Evolutionary conservation across 805 yeast species (phyloP).

Genomic region (Yamadazyma sp.): DNA sequence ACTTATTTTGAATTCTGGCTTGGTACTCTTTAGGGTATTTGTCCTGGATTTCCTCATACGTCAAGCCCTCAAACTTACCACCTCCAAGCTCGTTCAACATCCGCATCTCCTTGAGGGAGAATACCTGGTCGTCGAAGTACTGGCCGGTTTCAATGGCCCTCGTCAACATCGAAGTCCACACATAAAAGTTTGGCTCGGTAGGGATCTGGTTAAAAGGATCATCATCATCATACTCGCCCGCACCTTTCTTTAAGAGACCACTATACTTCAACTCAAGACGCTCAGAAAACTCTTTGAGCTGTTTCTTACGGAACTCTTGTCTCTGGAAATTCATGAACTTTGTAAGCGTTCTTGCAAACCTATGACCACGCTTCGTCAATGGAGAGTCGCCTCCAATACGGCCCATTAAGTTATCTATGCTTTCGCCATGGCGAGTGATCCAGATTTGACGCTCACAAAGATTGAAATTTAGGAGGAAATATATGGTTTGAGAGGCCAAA

Average conservation of each 20-base stretch:
- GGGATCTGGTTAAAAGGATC: slow-evolving; percentile 27
- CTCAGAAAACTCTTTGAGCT: slow-evolving; percentile 53
- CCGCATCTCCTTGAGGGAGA: slow-evolving; percentile 81
- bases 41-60: slow-evolving; percentile 79
- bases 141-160: slow-evolving; percentile 79
- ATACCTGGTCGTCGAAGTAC: slow-evolving; percentile 69
- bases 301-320: slow-evolving; percentile 62
- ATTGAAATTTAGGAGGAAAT: slow-evolving; percentile 85
- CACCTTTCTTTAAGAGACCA: slow-evolving; percentile 9
- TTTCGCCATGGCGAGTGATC: slow-evolving; percentile 95
- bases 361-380: slow-evolving; percentile 74
- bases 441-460: slow-evolving; percentile 87
- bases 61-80: slow-evolving; percentile 89
- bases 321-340: slow-evolving; percentile 73
- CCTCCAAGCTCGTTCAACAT: slow-evolving; percentile 94
- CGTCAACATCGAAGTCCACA: slow-evolving; percentile 87
- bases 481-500: slow-evolving; percentile 89
- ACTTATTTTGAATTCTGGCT: slow-evolving; percentile 71
- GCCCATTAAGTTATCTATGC: slow-evolving; percentile 80
- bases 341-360: slow-evolving; percentile 70
- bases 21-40: slow-evolving; percentile 76
- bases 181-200: slow-evolving; percentile 74
- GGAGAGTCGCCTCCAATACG: slow-evolving; percentile 89
- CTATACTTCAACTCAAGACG: slow-evolving; percentile 44
- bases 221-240: slow-evolving; percentile 20